Evolutionary conservation across 208 protist genomes (phyloP).

Genomic region (Acanthamoeba polyphaga): DNA sequence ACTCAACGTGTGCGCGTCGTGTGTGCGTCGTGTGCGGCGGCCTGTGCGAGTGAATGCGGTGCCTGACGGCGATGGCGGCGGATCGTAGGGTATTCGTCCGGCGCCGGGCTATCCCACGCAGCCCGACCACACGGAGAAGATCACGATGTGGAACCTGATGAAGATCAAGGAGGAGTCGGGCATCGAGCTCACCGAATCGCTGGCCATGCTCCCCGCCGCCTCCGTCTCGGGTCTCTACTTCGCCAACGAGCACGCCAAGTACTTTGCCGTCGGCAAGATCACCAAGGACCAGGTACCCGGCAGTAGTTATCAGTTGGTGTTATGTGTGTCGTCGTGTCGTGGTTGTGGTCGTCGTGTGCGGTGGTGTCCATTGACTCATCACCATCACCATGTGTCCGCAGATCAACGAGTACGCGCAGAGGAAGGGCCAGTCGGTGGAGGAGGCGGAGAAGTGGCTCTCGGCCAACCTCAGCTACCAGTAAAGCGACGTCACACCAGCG

Average conservation of each 20-base stretch:
- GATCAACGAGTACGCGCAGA: constrained; percentile 89
- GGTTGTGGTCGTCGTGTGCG: constrained; percentile 72
- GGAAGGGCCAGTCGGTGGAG: constrained; percentile 90
- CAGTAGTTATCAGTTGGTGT: not conserved
- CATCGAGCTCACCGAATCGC: constrained; percentile 95
- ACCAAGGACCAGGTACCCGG: constrained; percentile 93
- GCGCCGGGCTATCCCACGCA: constrained; percentile 97
- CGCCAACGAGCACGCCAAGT: constrained; percentile 94
- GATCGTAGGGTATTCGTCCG: constrained; percentile 94
- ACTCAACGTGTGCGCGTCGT: not conserved
- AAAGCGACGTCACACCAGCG: too few relatives aligned
- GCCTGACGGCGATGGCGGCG: too few relatives aligned
- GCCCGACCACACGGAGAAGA: constrained; percentile 98
- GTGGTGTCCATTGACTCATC: too few relatives aligned
- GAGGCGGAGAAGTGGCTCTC: constrained; percentile 88
- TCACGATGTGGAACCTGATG: constrained; percentile 93
- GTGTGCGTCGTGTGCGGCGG: not conserved
- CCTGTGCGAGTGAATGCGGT: too few relatives aligned
- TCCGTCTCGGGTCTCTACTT: constrained; percentile 96
- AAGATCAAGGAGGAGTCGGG: constrained; percentile 78
- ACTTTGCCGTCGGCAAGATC: constrained; percentile 97
- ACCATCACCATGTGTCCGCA: too few relatives aligned
- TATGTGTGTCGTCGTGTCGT: not conserved
- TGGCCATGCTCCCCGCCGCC: constrained; percentile 96
- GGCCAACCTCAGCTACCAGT: constrained; percentile 84